A percentile compares a stretch with the other conserved stretches of the same genome.
These are phyloP conservation scores for Mycosphaerelloides madeirae DNA, from an alignment of 2,329 filamentous ascomycete species.

Conservation along the genomic window DNA sequence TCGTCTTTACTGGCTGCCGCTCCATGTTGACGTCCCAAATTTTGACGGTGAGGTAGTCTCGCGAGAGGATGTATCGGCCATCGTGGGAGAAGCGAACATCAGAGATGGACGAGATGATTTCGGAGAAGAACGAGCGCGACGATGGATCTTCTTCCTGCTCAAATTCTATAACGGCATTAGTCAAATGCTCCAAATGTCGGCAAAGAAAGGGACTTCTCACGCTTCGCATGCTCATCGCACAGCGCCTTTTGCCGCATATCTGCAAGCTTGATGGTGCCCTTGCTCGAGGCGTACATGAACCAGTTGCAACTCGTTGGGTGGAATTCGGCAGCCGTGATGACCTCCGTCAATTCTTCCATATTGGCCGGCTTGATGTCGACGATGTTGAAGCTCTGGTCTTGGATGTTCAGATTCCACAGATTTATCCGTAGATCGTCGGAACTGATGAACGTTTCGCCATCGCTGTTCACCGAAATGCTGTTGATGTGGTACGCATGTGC, in stretches of 20 bases:
- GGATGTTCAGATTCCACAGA: constrained; percentile 98
- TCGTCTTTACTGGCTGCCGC: constrained; percentile 92
- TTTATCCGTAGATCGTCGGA: constrained; percentile 97
- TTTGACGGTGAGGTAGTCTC: constrained; percentile 97
- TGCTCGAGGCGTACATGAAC: constrained; percentile 99
- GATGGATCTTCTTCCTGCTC: constrained; percentile 98
- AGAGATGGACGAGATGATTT: constrained; percentile 99
- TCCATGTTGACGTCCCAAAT: constrained; percentile 99
- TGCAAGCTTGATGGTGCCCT: constrained; percentile 96
- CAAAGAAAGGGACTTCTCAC: constrained; percentile 52
- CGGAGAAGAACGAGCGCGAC: constrained; percentile 97
- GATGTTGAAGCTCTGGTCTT: constrained; percentile 99
- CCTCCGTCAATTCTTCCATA: constrained; percentile 98
- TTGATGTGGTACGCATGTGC: constrained; percentile 99
- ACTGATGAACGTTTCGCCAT: constrained; percentile 98
- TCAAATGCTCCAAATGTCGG: constrained; percentile 9
- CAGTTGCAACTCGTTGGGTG: constrained; percentile 96
- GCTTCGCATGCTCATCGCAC: constrained; percentile 91
- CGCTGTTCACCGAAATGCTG: constrained; percentile 99
- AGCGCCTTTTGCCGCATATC: constrained; percentile 97
- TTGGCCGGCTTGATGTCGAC: constrained; percentile 99
- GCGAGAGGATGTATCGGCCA: constrained; percentile 92
- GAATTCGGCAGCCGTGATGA: constrained; percentile 97
- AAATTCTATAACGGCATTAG: constrained; percentile 62
- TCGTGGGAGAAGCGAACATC: constrained; percentile 97